These are phyloP conservation scores for Collybia mongolica DNA, from an alignment of 768 basidiomycete species.

Conservation along the genomic window DNA sequence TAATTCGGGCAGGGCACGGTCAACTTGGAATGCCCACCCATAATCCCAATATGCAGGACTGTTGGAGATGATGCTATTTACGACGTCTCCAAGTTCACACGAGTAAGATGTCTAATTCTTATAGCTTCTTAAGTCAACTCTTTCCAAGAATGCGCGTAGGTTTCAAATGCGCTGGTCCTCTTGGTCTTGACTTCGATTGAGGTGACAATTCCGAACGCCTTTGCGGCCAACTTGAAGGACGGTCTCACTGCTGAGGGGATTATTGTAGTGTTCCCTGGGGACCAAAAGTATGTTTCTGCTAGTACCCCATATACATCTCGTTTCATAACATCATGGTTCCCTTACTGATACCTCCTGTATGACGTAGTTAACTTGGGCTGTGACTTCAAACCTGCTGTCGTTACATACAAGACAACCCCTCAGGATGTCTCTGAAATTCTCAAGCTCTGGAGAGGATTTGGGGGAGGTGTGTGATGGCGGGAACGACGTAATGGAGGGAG, in stretches of 20 bases:
- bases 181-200: no score
- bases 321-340: neutral
- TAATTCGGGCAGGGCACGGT: no score
- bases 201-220: no score
- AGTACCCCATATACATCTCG: slow-evolving; percentile 14
- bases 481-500: no score
- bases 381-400: slow-evolving; percentile 32
- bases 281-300: slow-evolving; percentile 12
- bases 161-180: no score
- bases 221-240: slow-evolving; percentile 7
- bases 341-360: neutral
- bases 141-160: slow-evolving; percentile 33
- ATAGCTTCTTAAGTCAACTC: no score
- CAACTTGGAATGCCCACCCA: no score
- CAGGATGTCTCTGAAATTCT: slow-evolving; percentile 36
- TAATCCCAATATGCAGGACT: no score
- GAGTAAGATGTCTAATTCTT: no score
- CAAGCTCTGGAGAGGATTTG: slow-evolving; percentile 17
- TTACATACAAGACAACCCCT: slow-evolving; percentile 32
- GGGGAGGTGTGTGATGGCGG: no score
- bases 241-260: slow-evolving; percentile 10
- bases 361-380: slow-evolving; percentile 37
- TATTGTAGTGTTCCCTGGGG: slow-evolving; percentile 17
- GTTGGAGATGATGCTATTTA: no score
- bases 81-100: no score